These are phyloP conservation scores for Candida broadrunensis DNA, from an alignment of 805 yeast genomes.

Conservation along the genomic window DNA sequence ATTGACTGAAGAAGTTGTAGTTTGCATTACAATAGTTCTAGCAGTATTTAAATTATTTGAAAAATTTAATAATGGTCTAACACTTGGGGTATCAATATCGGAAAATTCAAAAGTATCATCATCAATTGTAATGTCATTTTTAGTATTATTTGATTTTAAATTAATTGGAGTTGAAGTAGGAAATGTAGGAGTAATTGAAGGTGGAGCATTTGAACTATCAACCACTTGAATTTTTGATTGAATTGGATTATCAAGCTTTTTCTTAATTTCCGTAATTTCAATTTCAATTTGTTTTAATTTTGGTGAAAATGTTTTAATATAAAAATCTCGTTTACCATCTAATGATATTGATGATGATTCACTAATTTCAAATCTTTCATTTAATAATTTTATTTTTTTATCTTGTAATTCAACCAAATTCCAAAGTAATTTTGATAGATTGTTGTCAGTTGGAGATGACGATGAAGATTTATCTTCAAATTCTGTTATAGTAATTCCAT, in stretches of 20 bases:
- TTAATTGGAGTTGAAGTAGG: neutral
- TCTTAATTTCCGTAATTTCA: conserved; percentile 2
- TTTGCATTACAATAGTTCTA: too few species aligned
- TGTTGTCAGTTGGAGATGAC: neutral
- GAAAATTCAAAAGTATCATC: conserved; percentile 10
- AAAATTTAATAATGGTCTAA: neutral
- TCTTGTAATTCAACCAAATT: conserved; percentile 12
- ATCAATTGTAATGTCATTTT: conserved; percentile 3
- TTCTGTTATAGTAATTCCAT: neutral
- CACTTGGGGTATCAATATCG: neutral
- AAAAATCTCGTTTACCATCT: conserved; percentile 31
- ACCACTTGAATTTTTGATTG: neutral
- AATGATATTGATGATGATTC: conserved; percentile 37
- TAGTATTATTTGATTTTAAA: neutral
- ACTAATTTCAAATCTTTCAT: conserved; percentile 26
- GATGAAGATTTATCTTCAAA: neutral
- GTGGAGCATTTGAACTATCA: too few species aligned
- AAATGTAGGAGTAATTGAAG: neutral
- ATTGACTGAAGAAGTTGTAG: neutral
- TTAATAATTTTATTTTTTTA: conserved; percentile 22
- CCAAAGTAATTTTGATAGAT: neutral
- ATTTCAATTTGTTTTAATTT: conserved; percentile 15
- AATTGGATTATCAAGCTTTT: neutral
- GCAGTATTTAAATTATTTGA: too few species aligned
- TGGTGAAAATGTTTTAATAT: conserved; percentile 22